Evolutionary conservation across 148 eudicot genomes (phyloP).

Genomic region (Nyssa sinensis): DNA sequence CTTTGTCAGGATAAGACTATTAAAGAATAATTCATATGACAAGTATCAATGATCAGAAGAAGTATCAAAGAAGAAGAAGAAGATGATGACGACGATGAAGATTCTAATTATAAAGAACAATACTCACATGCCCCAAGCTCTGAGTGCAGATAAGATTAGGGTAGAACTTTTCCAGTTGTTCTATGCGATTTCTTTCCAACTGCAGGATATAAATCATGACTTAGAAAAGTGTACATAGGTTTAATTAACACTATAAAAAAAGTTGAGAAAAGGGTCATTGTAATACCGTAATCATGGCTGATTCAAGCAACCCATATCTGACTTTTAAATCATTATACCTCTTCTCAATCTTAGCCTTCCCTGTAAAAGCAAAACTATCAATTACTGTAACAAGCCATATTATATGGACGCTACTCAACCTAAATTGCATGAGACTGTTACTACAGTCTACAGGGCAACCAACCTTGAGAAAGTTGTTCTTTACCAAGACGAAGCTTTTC

Average conservation of each 20-base stretch:
- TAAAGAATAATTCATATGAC: not conserved
- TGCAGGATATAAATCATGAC: conserved; percentile 30
- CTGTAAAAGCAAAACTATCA: conserved; percentile 36
- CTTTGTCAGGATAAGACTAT: not conserved
- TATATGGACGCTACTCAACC: not conserved
- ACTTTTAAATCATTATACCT: conserved; percentile 58
- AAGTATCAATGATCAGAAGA: not conserved
- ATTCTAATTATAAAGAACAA: not conserved
- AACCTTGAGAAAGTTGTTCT: conserved; percentile 71
- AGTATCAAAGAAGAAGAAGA: not conserved
- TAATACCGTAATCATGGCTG: conserved; percentile 59
- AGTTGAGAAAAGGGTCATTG: not conserved
- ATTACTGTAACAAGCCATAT: conserved; percentile 11
- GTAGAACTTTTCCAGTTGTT: conserved; percentile 87
- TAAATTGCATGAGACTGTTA: not conserved
- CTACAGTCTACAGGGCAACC: conserved; percentile 7
- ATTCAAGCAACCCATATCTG: conserved; percentile 67
- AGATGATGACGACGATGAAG: not conserved
- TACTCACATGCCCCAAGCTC: conserved; percentile 80
- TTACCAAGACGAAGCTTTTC: conserved; percentile 65
- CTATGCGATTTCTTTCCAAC: conserved; percentile 73
- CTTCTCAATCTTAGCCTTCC: conserved; percentile 71
- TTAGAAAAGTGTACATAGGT: not conserved
- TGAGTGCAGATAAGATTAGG: conserved; percentile 89
- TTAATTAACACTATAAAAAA: not conserved